These are phyloP conservation scores for Chrysoporthe austroafricana DNA, from an alignment of 2,329 filamentous ascomycete species.

Conservation along the genomic window DNA sequence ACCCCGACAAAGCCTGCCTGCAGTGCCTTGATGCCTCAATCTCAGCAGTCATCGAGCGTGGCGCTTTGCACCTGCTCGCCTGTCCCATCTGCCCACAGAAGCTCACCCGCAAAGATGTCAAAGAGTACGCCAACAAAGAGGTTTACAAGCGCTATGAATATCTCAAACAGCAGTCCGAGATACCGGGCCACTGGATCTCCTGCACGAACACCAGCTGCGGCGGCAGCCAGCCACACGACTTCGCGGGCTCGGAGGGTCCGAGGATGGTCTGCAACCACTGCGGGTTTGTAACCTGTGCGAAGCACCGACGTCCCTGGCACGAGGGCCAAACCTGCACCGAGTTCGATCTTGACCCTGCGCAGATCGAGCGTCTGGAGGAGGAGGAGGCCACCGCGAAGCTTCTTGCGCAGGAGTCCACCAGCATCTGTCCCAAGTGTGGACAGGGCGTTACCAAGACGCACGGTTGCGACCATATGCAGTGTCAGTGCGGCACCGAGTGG, in stretches of 20 bases:
- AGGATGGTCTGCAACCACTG: slow-evolving; percentile 27
- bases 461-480: slow-evolving; percentile 26
- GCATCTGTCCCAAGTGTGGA: slow-evolving; percentile 27
- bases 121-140: slow-evolving; percentile 11
- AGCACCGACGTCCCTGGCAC: slow-evolving; percentile 26
- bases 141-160: slow-evolving; percentile 23
- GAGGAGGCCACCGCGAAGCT: slow-evolving; percentile 28
- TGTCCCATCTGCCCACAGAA: slow-evolving; percentile 27
- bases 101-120: slow-evolving; percentile 14
- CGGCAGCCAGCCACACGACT: slow-evolving; percentile 23
- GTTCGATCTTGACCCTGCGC: slow-evolving; percentile 23
- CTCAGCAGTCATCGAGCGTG: slow-evolving; percentile 18
- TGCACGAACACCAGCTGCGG: slow-evolving; percentile 25
- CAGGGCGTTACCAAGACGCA: slow-evolving; percentile 27
- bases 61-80: slow-evolving; percentile 23
- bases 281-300: slow-evolving; percentile 22
- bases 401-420: slow-evolving; percentile 15
- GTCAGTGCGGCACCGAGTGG: slow-evolving; percentile 25
- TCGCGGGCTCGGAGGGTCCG: slow-evolving; percentile 7
- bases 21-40: slow-evolving; percentile 26
- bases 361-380: slow-evolving; percentile 27
- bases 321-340: slow-evolving; percentile 22
- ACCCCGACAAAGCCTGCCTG: slow-evolving; percentile 27
- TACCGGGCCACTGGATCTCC: slow-evolving; percentile 27
- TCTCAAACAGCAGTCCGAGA: slow-evolving; percentile 25